phyloP scores from a whole-genome alignment of 208 protist genomes.

The Porcisia deanei region DNA sequence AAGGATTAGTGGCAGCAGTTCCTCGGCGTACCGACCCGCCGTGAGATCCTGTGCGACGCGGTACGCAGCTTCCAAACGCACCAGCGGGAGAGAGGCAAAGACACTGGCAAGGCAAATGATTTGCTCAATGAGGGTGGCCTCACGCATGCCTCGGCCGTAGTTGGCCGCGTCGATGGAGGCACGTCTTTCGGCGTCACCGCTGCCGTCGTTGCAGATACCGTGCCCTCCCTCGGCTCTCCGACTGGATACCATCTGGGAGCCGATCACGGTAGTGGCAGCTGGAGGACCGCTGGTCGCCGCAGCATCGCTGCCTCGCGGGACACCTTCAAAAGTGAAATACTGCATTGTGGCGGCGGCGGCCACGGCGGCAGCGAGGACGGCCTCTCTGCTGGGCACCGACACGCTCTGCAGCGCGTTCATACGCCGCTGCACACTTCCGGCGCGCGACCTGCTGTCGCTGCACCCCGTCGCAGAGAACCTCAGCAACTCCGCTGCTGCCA shows the following conservation, averaged over 20 bases:
- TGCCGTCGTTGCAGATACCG: not conserved
- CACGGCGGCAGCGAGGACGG: slow-evolving; percentile 10
- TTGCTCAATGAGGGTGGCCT: slow-evolving; percentile 43
- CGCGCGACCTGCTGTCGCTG: not conserved
- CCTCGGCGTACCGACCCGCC: slow-evolving; percentile 45
- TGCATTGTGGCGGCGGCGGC: slow-evolving; percentile 7
- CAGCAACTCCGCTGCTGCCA: slow-evolving; percentile 18
- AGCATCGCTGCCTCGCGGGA: not conserved
- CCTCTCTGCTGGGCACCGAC: slow-evolving; percentile 5
- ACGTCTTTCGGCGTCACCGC: not conserved
- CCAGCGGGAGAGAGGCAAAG: slow-evolving; percentile 44
- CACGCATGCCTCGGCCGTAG: slow-evolving; percentile 55
- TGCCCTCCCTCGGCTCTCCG: not conserved
- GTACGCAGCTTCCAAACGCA: slow-evolving; percentile 39
- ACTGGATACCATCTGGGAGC: not conserved
- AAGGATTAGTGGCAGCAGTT: slow-evolving; percentile 58
- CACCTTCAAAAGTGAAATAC: slow-evolving; percentile 40
- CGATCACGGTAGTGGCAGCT: not conserved
- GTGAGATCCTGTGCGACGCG: slow-evolving; percentile 53
- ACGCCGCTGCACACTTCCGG: not conserved
- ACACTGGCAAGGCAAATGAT: slow-evolving; percentile 47
- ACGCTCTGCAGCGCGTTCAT: not conserved
- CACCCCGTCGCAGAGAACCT: not conserved
- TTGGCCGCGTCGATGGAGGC: slow-evolving; percentile 25
- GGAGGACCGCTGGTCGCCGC: not conserved